phyloP scores from a whole-genome alignment of 495 filamentous ascomycete genomes.

The Xylaria cubensis region DNA sequence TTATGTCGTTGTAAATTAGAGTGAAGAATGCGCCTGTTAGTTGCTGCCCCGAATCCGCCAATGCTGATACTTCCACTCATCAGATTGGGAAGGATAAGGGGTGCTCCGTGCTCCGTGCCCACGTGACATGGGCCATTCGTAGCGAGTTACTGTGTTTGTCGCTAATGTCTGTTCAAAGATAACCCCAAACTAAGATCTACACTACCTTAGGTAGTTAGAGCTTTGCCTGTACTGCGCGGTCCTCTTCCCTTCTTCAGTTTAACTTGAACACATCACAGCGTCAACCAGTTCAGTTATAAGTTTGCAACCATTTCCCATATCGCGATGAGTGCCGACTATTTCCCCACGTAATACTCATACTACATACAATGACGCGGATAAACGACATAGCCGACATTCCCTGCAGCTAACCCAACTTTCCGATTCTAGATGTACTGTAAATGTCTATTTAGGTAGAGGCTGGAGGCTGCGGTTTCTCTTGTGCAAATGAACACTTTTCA shows the following conservation, averaged over 20 bases:
- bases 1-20: constrained; percentile 6
- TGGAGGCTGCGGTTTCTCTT: constrained; percentile 32
- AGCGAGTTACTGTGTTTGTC: not conserved
- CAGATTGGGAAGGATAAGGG: constrained; percentile 21
- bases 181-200: not conserved
- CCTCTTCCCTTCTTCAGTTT: not conserved
- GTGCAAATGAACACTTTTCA: constrained; percentile 72
- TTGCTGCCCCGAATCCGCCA: constrained; percentile 1
- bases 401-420: not conserved
- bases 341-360: not conserved
- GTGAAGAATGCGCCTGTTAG: constrained; percentile 20
- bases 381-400: not conserved
- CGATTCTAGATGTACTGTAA: not conserved
- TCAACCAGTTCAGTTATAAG: not conserved
- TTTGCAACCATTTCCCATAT: not conserved
- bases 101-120: constrained; percentile 15
- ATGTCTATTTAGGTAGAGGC: constrained; percentile 17
- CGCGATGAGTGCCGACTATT: not conserved
- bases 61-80: constrained; percentile 20
- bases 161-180: not conserved
- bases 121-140: constrained; percentile 16
- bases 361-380: not conserved
- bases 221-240: not conserved
- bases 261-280: not conserved
- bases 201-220: not conserved